Percentiles rank a stretch among this genome's conserved stretches.
Conservation (phyloP, 108 stramenopile genomes). For the Cyclostephanos invisitatus region DNA sequence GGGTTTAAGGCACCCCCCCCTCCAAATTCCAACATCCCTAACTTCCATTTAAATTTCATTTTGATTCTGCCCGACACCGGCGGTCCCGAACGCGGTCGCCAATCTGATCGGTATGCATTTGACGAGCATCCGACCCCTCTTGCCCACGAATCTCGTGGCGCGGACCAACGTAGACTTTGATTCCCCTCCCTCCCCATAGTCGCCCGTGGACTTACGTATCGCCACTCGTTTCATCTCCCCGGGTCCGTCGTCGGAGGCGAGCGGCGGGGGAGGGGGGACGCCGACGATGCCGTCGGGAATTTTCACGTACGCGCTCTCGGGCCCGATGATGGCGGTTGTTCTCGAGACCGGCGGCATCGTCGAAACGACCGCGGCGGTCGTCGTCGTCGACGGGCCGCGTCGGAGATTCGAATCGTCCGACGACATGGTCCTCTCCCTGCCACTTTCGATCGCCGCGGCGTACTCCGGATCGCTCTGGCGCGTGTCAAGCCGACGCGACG, state of each 20-base stretch:
- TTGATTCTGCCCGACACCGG: not conserved
- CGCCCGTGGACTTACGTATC: not conserved
- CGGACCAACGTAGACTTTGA: not conserved
- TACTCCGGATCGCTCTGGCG: not conserved
- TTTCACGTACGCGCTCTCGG: constrained; percentile 29
- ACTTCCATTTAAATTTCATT: not conserved
- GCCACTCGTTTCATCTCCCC: not conserved
- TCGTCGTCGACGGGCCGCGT: not conserved
- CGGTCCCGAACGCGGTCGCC: not conserved
- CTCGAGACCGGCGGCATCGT: constrained; percentile 19
- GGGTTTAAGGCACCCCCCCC: not conserved
- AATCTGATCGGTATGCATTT: not conserved
- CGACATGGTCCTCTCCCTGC: not conserved
- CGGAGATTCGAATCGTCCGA: not conserved
- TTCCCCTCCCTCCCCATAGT: not conserved
- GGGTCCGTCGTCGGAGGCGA: not conserved
- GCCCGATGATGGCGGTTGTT: constrained; percentile 39
- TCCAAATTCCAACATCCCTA: not conserved
- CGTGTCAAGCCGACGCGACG: not conserved
- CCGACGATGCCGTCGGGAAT: not conserved
- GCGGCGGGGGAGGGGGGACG: not conserved
- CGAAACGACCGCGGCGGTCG: not conserved
- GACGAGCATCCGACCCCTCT: constrained; percentile 27
- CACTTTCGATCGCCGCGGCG: not conserved
- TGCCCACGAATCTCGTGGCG: constrained; percentile 6